Evolutionary conservation across 2,329 filamentous ascomycete species (phyloP), one percentile per base, ranked within the genome.

Genomic region (Fusarium oxysporum): DNA sequence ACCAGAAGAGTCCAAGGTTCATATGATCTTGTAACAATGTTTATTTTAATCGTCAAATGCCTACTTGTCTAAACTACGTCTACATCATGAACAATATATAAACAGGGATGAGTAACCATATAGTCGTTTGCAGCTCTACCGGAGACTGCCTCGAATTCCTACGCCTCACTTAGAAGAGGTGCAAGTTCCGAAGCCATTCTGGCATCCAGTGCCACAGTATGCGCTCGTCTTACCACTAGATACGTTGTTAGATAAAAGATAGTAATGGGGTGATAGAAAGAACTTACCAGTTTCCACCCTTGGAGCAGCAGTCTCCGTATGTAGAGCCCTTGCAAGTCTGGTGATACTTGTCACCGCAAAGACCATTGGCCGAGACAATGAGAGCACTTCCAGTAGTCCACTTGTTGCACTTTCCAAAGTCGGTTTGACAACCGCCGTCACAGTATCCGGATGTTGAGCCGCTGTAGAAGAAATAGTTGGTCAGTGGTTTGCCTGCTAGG

Each of bases 361-460:
- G 72, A 12, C 72, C 69, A 32, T 74, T 75, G 25, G 63, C 72
- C 45, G 72, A 74, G 55, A 65, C 68, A 71, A 63, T 51, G 4
- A 63, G 50, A n/a, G 30, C 38, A n/a, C 57, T 62, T 6, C 60
- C 53, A n/a, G 47, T 21, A 33, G 62, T 55, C 61, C 71, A 73
- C 28, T 48, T 71, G 28, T 75, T 70, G 57, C 81, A 82, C 28
- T 68, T 72, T n/a, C 81, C 81, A 60, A 77, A 82, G 10, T 66
- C 69, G 8, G 68, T 50, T 58, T 81, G 80, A 40, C 80, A 82
- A 14, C 79, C 78, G 7, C 56, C 61, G 30, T 77, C 80, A 58
- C 81, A 82, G 56, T 82, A 68, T 41, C 62, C 56, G 32, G 43
- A 76, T 57, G 45, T 48, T 38, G 51, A 66, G 32, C 62, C 58